Evolutionary conservation across 495 filamentous ascomycete species (phyloP).

Genomic region (Penicillium tannophilum): DNA sequence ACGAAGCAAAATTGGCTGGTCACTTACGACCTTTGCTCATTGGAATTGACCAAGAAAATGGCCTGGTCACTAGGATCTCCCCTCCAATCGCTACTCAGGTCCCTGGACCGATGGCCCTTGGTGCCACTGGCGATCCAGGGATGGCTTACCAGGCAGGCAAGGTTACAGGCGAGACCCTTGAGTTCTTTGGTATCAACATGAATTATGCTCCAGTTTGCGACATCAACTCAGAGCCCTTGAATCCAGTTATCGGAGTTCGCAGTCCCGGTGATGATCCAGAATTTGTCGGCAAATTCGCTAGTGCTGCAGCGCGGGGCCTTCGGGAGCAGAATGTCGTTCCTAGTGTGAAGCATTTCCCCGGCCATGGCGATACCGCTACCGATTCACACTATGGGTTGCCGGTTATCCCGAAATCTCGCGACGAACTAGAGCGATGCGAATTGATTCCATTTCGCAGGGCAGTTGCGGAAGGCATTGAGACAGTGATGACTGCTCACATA

Average conservation of each 20-base stretch:
- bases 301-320: slow-evolving; percentile 38
- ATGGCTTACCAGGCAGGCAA: slow-evolving; percentile 40
- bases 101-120: slow-evolving; percentile 45
- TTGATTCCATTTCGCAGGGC: slow-evolving; percentile 46
- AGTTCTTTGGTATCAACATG: slow-evolving; percentile 46
- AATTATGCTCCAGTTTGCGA: slow-evolving; percentile 49
- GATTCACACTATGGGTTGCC: slow-evolving; percentile 49
- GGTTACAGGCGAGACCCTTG: slow-evolving; percentile 38
- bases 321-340: slow-evolving; percentile 42
- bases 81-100: slow-evolving; percentile 47
- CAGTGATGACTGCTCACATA: slow-evolving; percentile 50
- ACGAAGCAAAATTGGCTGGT: slow-evolving; percentile 41
- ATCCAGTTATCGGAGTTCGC: slow-evolving; percentile 47
- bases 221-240: slow-evolving; percentile 47
- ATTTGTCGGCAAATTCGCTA: slow-evolving; percentile 41
- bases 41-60: slow-evolving; percentile 50
- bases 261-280: slow-evolving; percentile 45
- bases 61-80: slow-evolving; percentile 45
- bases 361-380: slow-evolving; percentile 46
- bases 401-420: slow-evolving; percentile 39
- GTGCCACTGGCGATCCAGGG: slow-evolving; percentile 41
- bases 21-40: slow-evolving; percentile 46
- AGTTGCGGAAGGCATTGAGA: slow-evolving; percentile 43
- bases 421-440: slow-evolving; percentile 43
- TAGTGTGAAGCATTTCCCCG: slow-evolving; percentile 48